Conservation (phyloP, 305 asterid species). For the Fraxinus floribunda region DNA sequence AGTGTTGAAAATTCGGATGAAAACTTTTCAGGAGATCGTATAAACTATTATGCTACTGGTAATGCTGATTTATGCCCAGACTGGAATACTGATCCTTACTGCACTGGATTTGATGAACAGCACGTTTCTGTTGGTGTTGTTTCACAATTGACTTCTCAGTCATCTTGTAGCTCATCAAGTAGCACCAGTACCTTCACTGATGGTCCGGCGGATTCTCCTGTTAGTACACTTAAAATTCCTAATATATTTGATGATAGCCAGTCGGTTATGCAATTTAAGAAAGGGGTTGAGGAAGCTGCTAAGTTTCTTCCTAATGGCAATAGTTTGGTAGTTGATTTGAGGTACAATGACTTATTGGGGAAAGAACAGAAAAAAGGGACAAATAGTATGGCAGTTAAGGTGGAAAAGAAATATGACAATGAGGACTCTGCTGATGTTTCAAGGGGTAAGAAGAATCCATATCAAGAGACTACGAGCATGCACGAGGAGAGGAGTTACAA, state of each 20-base stretch:
- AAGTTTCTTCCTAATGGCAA: slow-evolving; percentile 56
- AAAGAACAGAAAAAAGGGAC: slow-evolving; percentile 26
- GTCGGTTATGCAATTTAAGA: slow-evolving; percentile 65
- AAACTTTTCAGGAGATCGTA: slow-evolving; percentile 22
- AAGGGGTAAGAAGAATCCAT: slow-evolving; percentile 59
- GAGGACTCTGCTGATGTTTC: slow-evolving; percentile 30
- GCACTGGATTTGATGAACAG: slow-evolving; percentile 13
- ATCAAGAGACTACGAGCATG: slow-evolving; percentile 32
- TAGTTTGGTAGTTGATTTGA: slow-evolving; percentile 39
- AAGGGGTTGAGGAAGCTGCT: slow-evolving; percentile 72
- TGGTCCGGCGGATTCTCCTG: slow-evolving; percentile 60
- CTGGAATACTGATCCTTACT: slow-evolving; percentile 34
- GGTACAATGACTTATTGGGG: slow-evolving; percentile 22
- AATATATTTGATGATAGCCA: slow-evolving; percentile 58
- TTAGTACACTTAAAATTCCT: slow-evolving; percentile 48
- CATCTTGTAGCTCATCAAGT: slow-evolving; percentile 51
- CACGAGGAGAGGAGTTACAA: slow-evolving; percentile 57
- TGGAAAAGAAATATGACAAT: slow-evolving; percentile 29
- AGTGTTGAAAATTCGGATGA: slow-evolving; percentile 25
- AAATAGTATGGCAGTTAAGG: slow-evolving; percentile 30
- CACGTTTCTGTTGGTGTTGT: slow-evolving; percentile 22
- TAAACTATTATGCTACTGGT: slow-evolving; percentile 15
- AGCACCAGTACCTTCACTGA: slow-evolving; percentile 46
- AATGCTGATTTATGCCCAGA: slow-evolving; percentile 37
- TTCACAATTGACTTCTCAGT: slow-evolving; percentile 38